phyloP scores from a whole-genome alignment of 2,329 filamentous ascomycete species.

The Alternaria conjuncta region DNA sequence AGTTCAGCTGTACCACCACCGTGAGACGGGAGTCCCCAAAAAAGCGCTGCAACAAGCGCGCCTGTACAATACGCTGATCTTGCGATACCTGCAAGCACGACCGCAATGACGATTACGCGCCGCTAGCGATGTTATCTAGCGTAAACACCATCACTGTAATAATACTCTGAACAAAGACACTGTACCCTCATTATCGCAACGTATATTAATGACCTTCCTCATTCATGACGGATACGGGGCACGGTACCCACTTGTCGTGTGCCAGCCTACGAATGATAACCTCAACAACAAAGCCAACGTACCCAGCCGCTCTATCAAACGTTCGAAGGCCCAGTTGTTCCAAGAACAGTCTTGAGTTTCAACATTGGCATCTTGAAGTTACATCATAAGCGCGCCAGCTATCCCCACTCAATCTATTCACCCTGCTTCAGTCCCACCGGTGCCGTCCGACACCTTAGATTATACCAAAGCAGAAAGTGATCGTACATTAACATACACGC shows the following conservation, averaged over 20 bases:
- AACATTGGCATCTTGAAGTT: background rate
- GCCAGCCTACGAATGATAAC: conserved; percentile 2
- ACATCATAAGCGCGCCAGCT: background rate
- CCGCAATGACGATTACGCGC: conserved; percentile 23
- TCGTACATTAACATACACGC: background rate
- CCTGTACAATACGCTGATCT: conserved; percentile 29
- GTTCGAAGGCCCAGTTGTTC: background rate
- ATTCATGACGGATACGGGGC: conserved; percentile 15
- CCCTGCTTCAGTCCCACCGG: conserved; percentile 5
- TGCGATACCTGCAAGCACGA: conserved; percentile 25
- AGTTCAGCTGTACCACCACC: background rate
- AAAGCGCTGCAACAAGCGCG: conserved; percentile 13
- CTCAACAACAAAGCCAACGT: conserved; percentile 4
- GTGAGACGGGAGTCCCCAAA: background rate
- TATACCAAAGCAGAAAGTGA: conserved; percentile 3
- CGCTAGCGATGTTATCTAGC: conserved; percentile 21
- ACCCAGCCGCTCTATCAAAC: background rate
- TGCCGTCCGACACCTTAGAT: conserved; percentile 3
- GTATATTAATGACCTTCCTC: conserved; percentile 22
- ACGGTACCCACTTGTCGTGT: conserved; percentile 15
- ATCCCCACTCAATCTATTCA: conserved; percentile 8
- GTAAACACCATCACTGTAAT: conserved; percentile 20
- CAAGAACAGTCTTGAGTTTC: background rate
- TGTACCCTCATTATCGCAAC: conserved; percentile 15
- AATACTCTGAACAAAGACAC: conserved; percentile 13